phyloP scores from a whole-genome alignment of 352 stramenopile species.

The Pythium insidiosum region DNA sequence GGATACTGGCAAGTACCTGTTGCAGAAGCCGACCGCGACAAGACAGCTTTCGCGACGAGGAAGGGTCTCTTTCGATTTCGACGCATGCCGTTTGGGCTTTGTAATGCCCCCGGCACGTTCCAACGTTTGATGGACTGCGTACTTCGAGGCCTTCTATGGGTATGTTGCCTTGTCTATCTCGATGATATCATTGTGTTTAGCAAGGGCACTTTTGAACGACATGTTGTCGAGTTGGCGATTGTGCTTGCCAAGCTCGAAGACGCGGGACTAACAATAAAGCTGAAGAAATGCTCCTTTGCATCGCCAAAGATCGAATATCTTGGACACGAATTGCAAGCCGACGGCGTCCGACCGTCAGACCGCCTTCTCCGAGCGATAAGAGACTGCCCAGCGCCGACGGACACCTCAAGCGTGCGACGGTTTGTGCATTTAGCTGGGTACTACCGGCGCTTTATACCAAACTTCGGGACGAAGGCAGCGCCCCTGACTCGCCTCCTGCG shows the following conservation, averaged over 20 bases:
- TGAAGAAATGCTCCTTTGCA: constrained; percentile 14
- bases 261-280: constrained; percentile 11
- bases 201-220: constrained; percentile 3
- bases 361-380: constrained; percentile 1
- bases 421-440: constrained; percentile 21
- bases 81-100: too few relatives aligned
- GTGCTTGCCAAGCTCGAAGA: constrained; percentile 13
- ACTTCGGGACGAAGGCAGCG: constrained; percentile 5
- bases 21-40: too few relatives aligned
- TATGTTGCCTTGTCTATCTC: constrained; percentile 21
- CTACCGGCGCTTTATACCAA: constrained; percentile 14
- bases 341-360: constrained; percentile 6
- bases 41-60: too few relatives aligned
- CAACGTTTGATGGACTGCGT: constrained; percentile 4
- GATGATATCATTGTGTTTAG: too few relatives aligned
- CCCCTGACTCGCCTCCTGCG: constrained; percentile 14
- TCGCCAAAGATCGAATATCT: constrained; percentile 11
- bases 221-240: constrained; percentile 10
- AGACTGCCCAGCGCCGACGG: constrained; percentile 1
- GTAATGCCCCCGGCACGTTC: too few relatives aligned
- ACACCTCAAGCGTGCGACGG: constrained; percentile 1
- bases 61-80: too few relatives aligned
- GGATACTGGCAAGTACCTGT: too few relatives aligned
- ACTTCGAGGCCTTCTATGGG: constrained; percentile 15
- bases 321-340: constrained; percentile 10